Percentiles rank a stretch among this genome's conserved stretches.
These are phyloP conservation scores for Fusarium denticulatum DNA, from an alignment of 2,329 filamentous ascomycete species.

Conservation along the genomic window DNA sequence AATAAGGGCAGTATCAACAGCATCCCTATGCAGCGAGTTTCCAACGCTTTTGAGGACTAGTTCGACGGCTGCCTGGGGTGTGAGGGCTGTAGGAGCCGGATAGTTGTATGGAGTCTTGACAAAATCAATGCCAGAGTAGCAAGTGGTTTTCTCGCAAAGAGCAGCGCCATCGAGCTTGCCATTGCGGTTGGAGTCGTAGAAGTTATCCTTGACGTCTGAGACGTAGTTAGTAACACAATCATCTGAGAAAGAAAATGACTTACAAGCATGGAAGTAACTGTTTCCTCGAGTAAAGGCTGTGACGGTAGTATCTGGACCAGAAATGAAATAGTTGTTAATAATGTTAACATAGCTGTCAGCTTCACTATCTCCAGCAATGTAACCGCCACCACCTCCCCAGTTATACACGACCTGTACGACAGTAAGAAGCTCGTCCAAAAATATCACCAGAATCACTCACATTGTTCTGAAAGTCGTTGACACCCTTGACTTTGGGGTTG, in stretches of 20 bases:
- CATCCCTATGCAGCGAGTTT: conserved; percentile 56
- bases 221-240: not conserved
- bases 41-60: conserved; percentile 54
- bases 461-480: conserved; percentile 63
- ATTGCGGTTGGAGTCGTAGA: conserved; percentile 60
- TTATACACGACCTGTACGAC: conserved; percentile 60
- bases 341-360: conserved; percentile 61
- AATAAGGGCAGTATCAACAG: conserved; percentile 55
- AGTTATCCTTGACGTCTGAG: conserved; percentile 60
- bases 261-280: conserved; percentile 60
- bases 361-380: conserved; percentile 62
- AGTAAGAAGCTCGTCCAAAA: not conserved
- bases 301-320: conserved; percentile 60
- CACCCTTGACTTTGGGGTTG: conserved; percentile 66
- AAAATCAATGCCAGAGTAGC: conserved; percentile 60
- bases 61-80: conserved; percentile 52
- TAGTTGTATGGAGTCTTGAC: conserved; percentile 53
- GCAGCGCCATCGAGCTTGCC: conserved; percentile 59
- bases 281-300: conserved; percentile 66
- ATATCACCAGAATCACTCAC: not conserved
- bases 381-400: conserved; percentile 63
- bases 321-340: conserved; percentile 67
- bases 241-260: not conserved
- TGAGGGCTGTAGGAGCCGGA: conserved; percentile 53
- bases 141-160: conserved; percentile 53